A percentile compares a stretch with the other conserved stretches of the same genome.
These are phyloP conservation scores for Helotiales sp. DNA, from an alignment of 2,329 filamentous ascomycete genomes.

Conservation along the genomic window DNA sequence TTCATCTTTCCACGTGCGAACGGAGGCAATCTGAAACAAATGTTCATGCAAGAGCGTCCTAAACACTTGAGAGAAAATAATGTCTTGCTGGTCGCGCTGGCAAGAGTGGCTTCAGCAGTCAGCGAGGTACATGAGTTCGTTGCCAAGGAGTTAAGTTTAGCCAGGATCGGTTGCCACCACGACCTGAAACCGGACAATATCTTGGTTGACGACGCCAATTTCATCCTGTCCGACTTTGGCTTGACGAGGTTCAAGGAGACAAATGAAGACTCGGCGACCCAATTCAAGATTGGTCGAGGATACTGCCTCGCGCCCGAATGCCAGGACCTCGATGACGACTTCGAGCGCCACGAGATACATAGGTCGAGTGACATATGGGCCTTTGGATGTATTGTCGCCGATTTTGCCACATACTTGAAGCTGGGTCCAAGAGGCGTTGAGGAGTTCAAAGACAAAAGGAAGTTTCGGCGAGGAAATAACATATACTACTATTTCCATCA, in stretches of 20 bases:
- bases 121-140: slow-evolving; percentile 18
- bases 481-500: too few relatives aligned
- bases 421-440: slow-evolving; percentile 19
- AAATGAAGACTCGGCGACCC: slow-evolving; percentile 16
- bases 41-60: slow-evolving; percentile 9
- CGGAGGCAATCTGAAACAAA: slow-evolving; percentile 19
- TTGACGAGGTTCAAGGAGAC: slow-evolving; percentile 24
- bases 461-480: too few relatives aligned
- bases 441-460: slow-evolving; percentile 29
- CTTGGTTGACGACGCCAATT: slow-evolving; percentile 24
- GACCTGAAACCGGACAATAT: slow-evolving; percentile 35
- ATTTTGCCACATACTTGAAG: slow-evolving; percentile 28
- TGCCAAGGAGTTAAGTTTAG: too few relatives aligned
- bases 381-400: slow-evolving; percentile 32
- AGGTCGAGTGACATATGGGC: slow-evolving; percentile 33
- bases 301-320: slow-evolving; percentile 33
- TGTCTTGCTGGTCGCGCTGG: slow-evolving; percentile 21
- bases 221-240: slow-evolving; percentile 35
- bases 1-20: slow-evolving; percentile 28
- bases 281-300: slow-evolving; percentile 10
- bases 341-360: slow-evolving; percentile 14
- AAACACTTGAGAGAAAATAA: slow-evolving; percentile 14
- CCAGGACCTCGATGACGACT: slow-evolving; percentile 9
- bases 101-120: slow-evolving; percentile 28
- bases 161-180: slow-evolving; percentile 36